Evolutionary conservation across 2,329 filamentous ascomycete genomes (phyloP).

Genomic region (Penicillium sclerotiorum): DNA sequence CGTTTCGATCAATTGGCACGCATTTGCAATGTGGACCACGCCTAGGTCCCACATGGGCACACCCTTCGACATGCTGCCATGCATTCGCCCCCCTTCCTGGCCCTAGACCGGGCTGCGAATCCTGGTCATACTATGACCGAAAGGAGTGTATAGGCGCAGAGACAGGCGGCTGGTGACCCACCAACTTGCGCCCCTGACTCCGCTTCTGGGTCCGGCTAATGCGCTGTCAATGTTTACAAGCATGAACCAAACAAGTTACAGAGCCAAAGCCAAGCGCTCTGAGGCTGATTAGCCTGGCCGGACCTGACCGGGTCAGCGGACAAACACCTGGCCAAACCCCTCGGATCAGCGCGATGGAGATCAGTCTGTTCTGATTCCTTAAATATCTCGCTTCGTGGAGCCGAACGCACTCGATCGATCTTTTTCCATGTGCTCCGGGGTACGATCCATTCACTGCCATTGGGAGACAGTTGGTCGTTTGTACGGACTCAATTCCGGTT

Average conservation of each 20-base stretch:
- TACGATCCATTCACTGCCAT: neutral
- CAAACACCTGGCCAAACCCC: neutral
- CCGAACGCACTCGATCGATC: neutral
- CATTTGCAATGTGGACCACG: neutral
- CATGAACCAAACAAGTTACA: neutral
- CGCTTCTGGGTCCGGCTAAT: neutral
- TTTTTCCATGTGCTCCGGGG: neutral
- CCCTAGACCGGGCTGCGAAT: neutral
- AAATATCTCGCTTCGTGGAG: neutral
- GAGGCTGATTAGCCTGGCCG: neutral
- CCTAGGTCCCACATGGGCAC: neutral
- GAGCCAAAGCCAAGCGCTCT: neutral
- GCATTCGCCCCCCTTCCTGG: neutral
- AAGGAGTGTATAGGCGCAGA: neutral
- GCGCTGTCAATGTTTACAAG: neutral
- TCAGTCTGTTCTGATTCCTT: neutral
- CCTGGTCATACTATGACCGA: neutral
- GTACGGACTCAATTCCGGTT: neutral
- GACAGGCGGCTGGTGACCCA: neutral
- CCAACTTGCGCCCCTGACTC: neutral
- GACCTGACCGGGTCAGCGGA: neutral
- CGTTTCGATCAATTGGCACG: neutral
- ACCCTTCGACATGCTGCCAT: neutral
- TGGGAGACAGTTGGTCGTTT: neutral
- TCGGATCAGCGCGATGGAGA: neutral